Base-by-base conservation (phyloP, 2,329 filamentous ascomycete genomes). In the Aspergillus glaucus region DNA sequence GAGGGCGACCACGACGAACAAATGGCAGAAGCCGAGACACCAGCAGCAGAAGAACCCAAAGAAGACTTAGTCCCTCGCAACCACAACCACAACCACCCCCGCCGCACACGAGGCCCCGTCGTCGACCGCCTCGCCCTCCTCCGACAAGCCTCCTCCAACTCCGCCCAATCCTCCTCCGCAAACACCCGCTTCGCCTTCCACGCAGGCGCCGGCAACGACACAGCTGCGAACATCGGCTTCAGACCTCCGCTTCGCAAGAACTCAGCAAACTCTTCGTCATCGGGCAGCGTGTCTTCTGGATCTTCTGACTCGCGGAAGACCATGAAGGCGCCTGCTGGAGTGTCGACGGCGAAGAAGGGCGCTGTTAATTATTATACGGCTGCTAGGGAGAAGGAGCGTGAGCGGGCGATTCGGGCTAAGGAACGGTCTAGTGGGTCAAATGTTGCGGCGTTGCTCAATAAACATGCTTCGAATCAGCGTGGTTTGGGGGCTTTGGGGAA, bases 381-480 rank as follows among this genome's bases (percentile, higher is more conserved):
- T 52, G 78, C 78, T 2, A 67, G 81, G 48, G 80, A 82, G 62
- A 75, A 75, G 57, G 80, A 83, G 67, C 72, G 80, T 15, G 79
- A 81, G 57, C 75, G 72, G 58, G 74, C 75, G 55, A 72, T 80
- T 43, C 72, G 66, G 52, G 72, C 73, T 61, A 74, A 77, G 61
- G 72, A 74, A 53, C 75, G 76, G 54, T 71, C 68, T 21, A 53
- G 60, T 2, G 55, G 61, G 12, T 62, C 66, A 1, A 66, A 61
- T 44, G 61, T 65, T 47, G 54, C 59, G 3, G 62, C 62, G 43
- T 63, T 78, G 49, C 46, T 70, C 59, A 64, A 65, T 30, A 71
- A 67, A 52, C 68, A 68, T 53, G 64, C 64, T 44, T 62, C 62
- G 40, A 65, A 64, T 40, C 62, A 71, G 34, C 26, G 26, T 30